Percentiles rank a stretch among this genome's conserved stretches.
Conservation (phyloP, 805 yeast species). For the Millerozyma acaciae region DNA sequence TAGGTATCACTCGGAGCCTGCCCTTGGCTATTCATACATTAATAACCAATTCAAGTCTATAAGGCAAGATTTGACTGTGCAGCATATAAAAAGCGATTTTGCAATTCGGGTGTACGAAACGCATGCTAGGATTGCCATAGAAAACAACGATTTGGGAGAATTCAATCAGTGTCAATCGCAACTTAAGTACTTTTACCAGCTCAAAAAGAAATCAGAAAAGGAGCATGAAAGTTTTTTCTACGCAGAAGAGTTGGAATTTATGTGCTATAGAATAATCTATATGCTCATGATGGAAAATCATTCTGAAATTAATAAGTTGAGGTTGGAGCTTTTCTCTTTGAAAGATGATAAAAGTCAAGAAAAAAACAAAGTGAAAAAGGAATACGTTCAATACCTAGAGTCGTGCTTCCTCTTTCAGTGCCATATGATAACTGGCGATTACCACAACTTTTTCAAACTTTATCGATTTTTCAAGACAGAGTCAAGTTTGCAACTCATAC, state of each 20-base stretch:
- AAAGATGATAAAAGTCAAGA: not conserved
- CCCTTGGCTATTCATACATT: constrained; percentile 60
- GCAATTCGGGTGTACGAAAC: constrained; percentile 77
- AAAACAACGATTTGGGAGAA: constrained; percentile 83
- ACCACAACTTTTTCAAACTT: constrained; percentile 47
- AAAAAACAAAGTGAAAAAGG: constrained; percentile 2
- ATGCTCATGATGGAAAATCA: constrained; percentile 68
- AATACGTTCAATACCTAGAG: constrained; percentile 14
- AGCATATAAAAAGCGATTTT: constrained; percentile 74
- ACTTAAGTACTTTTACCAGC: constrained; percentile 57
- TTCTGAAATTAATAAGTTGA: constrained; percentile 48
- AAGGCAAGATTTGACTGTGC: constrained; percentile 91
- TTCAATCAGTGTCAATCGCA: constrained; percentile 93
- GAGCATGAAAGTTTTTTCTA: constrained; percentile 20
- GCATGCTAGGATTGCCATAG: constrained; percentile 84
- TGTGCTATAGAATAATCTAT: constrained; percentile 70
- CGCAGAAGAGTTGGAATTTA: constrained; percentile 52
- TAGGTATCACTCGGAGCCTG: constrained; percentile 44
- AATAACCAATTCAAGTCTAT: constrained; percentile 90
- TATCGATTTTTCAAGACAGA: constrained; percentile 9
- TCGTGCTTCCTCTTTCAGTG: constrained; percentile 6
- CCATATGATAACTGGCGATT: constrained; percentile 30
- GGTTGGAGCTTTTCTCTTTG: constrained; percentile 10
- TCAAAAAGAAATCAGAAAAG: constrained; percentile 23
- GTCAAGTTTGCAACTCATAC: constrained; percentile 16